Percentiles rank a stretch among this genome's conserved stretches.
Conservation (phyloP, 164 flowering plant species). For the Aristolochia fimbriata region DNA sequence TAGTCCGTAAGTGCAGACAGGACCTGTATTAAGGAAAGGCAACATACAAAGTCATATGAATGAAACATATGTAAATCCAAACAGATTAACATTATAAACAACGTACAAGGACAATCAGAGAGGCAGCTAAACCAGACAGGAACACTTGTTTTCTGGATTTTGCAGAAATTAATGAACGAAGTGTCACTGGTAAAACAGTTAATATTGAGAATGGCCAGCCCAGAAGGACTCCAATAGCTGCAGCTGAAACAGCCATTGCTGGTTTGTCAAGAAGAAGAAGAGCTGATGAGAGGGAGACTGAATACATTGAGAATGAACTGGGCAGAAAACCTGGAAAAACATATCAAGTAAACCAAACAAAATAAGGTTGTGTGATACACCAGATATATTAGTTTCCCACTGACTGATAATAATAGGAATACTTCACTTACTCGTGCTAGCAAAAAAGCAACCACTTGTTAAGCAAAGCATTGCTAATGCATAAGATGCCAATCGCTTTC, state of each 20-base stretch:
- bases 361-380: too few relatives aligned
- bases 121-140: conserved; percentile 54
- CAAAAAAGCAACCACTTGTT: conserved; percentile 94
- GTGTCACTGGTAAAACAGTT: conserved; percentile 70
- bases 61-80: too few relatives aligned
- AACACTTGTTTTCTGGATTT: conserved; percentile 52
- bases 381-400: too few relatives aligned
- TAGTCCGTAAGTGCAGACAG: conserved; percentile 62
- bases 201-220: conserved; percentile 98
- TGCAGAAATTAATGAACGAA: conserved; percentile 42
- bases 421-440: conserved; percentile 84
- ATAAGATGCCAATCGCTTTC: conserved; percentile 84
- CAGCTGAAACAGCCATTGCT: conserved; percentile 69
- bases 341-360: not conserved
- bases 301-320: conserved; percentile 98
- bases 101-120: conserved; percentile 52
- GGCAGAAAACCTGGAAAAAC: conserved; percentile 78
- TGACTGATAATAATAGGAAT: not conserved
- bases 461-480: conserved; percentile 92
- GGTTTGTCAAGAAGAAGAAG: conserved; percentile 68
- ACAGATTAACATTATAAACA: not conserved
- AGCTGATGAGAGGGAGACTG: conserved; percentile 80
- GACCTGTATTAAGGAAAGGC: conserved; percentile 28
- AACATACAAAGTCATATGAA: too few relatives aligned
- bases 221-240: conserved; percentile 77